Percentiles rank a stretch among this genome's conserved stretches.
These are phyloP conservation scores for Flammula alnicola DNA, from an alignment of 1,284 basidiomycete genomes.

Conservation along the genomic window DNA sequence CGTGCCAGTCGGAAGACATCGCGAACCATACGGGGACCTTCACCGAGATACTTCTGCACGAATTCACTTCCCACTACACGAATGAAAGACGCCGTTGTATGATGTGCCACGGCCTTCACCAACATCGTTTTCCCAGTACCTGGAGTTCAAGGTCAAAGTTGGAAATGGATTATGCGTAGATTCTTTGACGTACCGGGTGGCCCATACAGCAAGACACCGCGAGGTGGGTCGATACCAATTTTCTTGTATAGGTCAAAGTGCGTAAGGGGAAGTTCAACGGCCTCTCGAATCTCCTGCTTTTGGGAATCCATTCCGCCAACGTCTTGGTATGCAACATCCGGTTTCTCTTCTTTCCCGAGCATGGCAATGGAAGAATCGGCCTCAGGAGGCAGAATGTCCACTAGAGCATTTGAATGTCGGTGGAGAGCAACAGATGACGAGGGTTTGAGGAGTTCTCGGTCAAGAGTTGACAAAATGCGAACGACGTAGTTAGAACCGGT, in stretches of 20 bases:
- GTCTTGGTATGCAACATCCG: constrained; percentile 88
- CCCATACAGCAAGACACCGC: constrained; percentile 92
- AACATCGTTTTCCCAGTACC: constrained; percentile 99
- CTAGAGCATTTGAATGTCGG: constrained; percentile 97
- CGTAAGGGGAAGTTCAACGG: constrained; percentile 96
- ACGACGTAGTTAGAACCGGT: constrained; percentile 99
- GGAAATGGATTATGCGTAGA: background rate
- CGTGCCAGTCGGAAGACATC: constrained; percentile 98
- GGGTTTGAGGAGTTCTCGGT: constrained; percentile 96
- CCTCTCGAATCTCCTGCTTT: constrained; percentile 99
- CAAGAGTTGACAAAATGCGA: constrained; percentile 95
- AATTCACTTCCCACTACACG: constrained; percentile 99
- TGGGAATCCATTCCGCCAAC: constrained; percentile 98
- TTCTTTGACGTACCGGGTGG: constrained; percentile 75
- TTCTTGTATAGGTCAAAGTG: constrained; percentile 99
- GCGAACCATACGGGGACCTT: constrained; percentile 99
- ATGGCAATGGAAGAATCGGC: constrained; percentile 97
- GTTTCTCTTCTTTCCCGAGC: constrained; percentile 92
- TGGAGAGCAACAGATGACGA: constrained; percentile 97
- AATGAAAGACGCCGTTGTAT: constrained; percentile 97
- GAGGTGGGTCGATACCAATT: constrained; percentile 98
- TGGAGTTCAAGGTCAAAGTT: constrained; percentile 36
- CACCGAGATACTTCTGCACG: constrained; percentile 99
- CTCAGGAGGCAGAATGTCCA: constrained; percentile 98
- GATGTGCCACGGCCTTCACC: constrained; percentile 97